Evolutionary conservation across 1,284 basidiomycete genomes (phyloP).

Genomic region (Microbotryum silenes-acaulis): DNA sequence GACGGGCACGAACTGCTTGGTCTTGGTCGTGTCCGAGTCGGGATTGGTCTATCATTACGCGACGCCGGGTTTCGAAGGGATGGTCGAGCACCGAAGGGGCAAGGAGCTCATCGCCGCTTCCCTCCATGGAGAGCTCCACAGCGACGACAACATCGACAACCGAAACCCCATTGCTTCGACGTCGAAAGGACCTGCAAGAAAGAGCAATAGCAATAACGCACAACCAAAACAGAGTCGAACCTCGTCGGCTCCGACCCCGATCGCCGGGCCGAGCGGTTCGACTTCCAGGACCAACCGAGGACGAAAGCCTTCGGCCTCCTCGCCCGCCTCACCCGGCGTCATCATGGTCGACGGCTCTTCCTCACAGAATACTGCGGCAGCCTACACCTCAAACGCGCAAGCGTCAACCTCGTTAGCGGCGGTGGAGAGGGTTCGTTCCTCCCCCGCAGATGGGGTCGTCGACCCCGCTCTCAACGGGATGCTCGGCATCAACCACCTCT

Average conservation of each 20-base stretch:
- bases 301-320: neutral
- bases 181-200: neutral
- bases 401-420: neutral
- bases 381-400: neutral
- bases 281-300: neutral
- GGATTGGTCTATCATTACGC: slow-evolving; percentile 59
- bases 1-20: slow-evolving; percentile 91
- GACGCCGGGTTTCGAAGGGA: slow-evolving; percentile 19
- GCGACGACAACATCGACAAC: neutral
- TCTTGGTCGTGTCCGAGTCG: slow-evolving; percentile 95
- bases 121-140: slow-evolving; percentile 16
- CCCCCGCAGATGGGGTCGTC: neutral
- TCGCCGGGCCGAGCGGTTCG: neutral
- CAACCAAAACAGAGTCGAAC: neutral
- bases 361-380: too few species aligned
- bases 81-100: slow-evolving; percentile 17
- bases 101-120: slow-evolving; percentile 17
- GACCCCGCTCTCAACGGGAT: neutral
- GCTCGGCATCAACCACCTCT: neutral
- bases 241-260: neutral
- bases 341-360: too few species aligned
- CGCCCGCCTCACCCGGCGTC: neutral
- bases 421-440: neutral
- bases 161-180: neutral
- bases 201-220: too few species aligned